These are phyloP conservation scores for Mrakia gelida DNA, from an alignment of 768 basidiomycete genomes.

Conservation along the genomic window DNA sequence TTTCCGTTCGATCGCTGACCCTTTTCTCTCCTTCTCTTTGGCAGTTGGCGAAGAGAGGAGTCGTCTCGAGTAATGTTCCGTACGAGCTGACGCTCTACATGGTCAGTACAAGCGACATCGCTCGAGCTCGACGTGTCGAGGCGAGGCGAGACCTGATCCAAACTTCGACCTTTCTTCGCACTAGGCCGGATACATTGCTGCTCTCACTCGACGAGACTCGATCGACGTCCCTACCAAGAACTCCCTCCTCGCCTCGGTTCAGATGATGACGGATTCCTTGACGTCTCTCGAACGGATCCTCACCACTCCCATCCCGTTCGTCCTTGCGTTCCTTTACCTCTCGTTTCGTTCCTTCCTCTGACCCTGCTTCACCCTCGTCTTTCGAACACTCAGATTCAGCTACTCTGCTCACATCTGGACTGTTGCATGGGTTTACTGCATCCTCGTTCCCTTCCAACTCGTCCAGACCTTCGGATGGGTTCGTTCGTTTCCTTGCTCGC, in stretches of 20 bases:
- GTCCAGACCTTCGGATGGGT: slow-evolving; percentile 60
- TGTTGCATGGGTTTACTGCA: slow-evolving; percentile 68
- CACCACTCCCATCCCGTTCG: slow-evolving; percentile 72
- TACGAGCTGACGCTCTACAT: slow-evolving; percentile 16
- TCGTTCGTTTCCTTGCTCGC: slow-evolving; percentile 62
- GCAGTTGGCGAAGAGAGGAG: slow-evolving; percentile 2
- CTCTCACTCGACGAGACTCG: slow-evolving; percentile 56
- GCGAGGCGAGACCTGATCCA: not conserved
- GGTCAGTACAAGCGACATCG: not conserved
- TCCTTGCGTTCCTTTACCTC: slow-evolving; percentile 46
- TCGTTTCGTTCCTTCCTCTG: not conserved
- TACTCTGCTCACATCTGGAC: slow-evolving; percentile 57
- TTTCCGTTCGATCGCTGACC: not conserved
- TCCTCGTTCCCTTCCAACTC: slow-evolving; percentile 73
- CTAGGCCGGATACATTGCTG: slow-evolving; percentile 52
- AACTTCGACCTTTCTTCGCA: not conserved
- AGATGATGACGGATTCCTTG: slow-evolving; percentile 55
- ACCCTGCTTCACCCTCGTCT: not conserved
- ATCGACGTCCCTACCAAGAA: slow-evolving; percentile 57
- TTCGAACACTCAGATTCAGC: not conserved
- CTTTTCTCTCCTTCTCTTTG: not conserved
- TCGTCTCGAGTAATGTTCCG: not conserved
- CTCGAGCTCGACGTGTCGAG: not conserved
- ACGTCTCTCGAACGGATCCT: slow-evolving; percentile 69
- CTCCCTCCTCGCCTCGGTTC: slow-evolving; percentile 51